Base-by-base conservation (phyloP, 208 protist species). In the Spironucleus salmonicida region DNA sequence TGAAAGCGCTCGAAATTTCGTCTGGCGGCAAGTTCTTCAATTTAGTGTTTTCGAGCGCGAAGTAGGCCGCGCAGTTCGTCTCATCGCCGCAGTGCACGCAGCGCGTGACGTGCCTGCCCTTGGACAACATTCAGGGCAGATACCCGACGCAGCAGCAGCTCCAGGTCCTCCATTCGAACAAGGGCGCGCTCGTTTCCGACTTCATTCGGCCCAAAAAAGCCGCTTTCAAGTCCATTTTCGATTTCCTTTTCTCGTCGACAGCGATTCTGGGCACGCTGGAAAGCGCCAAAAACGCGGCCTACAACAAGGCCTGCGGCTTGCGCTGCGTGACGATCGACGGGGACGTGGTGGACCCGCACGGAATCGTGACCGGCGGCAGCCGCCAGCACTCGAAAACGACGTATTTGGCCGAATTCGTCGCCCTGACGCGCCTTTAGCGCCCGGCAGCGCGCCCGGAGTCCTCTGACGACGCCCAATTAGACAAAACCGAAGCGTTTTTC, bases 271-370 rank as follows among this genome's bases (percentile, higher is more conserved):
- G 84, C 19, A 87, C 79, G 58, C 71, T 92, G 38, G 79, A 76
- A 9, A 76, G 85, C 2, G 92, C 92, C 1, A 83, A 89, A 79
- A 83, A 88, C 75, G 82, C 94, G 2, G 89, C 90, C 45, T 92
- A 92, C 82, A 85, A 86, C 74, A 58, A 78, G 30, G 58, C 49
- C 23, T 59, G 32, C 15, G 49, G 34, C 15, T 59, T 80, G 0
- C 74, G 69, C 62, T 88, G 92, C 26, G 95, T 99, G n/a, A 98
- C 96, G 0, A 76, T 96, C 4, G 92, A 98, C 0, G 96, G 96
- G 40, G 94, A 98, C 71, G 82, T 96, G 34, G 96, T 91, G 67
- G 92, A 98, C 83, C 96, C 97, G 19, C 80, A 80, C 29, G 96
- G 96, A 40, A 91, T 94, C 29, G 85, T 99, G 32, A 97, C 93